Percentiles rank a stretch among this genome's conserved stretches.
These are phyloP conservation scores for Termitomyces sp. DNA, from an alignment of 768 basidiomycete species.

Conservation along the genomic window DNA sequence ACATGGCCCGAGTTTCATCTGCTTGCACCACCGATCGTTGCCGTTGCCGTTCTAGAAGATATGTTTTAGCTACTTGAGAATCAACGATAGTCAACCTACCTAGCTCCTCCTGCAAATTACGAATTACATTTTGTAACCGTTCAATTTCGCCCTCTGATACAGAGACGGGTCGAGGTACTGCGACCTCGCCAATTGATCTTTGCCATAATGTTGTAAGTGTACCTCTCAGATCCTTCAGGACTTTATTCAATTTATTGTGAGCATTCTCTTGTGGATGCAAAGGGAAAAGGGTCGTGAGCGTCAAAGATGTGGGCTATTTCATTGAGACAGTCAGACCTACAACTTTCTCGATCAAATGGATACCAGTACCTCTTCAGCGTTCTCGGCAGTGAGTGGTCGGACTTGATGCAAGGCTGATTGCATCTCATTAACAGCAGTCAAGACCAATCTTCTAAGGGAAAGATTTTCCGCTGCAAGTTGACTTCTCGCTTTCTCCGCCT, in stretches of 20 bases:
- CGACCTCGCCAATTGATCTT: conserved; percentile 15
- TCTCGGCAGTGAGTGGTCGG: conserved; percentile 30
- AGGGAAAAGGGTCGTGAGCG: conserved; percentile 47
- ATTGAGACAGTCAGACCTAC: conserved; percentile 1
- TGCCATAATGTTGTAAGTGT: conserved; percentile 25
- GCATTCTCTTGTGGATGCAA: conserved; percentile 44
- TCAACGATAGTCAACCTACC: conserved; percentile 29
- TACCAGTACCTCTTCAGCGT: conserved; percentile 41
- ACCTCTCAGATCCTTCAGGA: conserved; percentile 37
- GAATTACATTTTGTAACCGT: conserved; percentile 44
- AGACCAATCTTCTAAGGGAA: conserved; percentile 50
- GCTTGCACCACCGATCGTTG: not conserved
- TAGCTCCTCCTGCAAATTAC: conserved; percentile 49
- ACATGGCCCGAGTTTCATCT: not conserved
- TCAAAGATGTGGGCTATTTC: conserved; percentile 37
- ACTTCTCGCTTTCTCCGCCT: conserved; percentile 62
- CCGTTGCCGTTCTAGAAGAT: conserved; percentile 9
- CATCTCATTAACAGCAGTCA: conserved; percentile 62
- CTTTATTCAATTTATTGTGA: conserved; percentile 37
- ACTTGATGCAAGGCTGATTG: conserved; percentile 49
- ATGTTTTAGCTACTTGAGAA: not conserved
- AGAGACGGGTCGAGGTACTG: conserved; percentile 12
- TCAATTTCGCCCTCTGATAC: conserved; percentile 38
- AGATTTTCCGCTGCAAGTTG: conserved; percentile 63
- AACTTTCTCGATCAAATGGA: conserved; percentile 3